Percentiles rank a stretch among this genome's conserved stretches.
phyloP scores from a whole-genome alignment of 1,284 basidiomycete species.

The Dichomitus squalens region DNA sequence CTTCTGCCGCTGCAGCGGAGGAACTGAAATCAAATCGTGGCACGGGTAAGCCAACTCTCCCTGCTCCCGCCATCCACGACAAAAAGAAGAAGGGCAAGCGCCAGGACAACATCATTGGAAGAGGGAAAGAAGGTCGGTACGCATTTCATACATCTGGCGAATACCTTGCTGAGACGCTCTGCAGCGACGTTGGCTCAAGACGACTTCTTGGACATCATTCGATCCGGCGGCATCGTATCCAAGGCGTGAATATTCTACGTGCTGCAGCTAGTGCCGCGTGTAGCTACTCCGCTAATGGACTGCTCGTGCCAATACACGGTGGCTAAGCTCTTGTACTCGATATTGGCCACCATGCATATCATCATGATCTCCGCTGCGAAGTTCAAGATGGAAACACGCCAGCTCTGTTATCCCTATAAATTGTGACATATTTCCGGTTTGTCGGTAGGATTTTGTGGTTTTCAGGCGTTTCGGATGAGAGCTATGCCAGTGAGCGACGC shows the following conservation, averaged over 20 bases:
- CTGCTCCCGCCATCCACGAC: constrained; percentile 57
- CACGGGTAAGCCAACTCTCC: constrained; percentile 69
- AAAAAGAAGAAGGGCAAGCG: constrained; percentile 54
- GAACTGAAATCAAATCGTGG: constrained; percentile 64
- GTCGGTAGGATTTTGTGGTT: no score
- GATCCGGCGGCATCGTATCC: constrained; percentile 60
- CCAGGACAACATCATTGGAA: constrained; percentile 53
- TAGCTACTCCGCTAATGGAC: no score
- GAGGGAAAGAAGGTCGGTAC: constrained; percentile 58
- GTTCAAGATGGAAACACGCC: no score
- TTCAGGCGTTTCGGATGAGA: no score
- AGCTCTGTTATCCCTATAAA: no score
- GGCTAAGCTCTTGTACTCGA: no score
- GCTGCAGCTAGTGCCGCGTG: background rate
- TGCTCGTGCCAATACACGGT: no score
- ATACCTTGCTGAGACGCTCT: background rate
- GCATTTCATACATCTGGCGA: background rate
- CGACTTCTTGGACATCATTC: constrained; percentile 78
- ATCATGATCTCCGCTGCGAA: no score
- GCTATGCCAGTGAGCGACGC: no score
- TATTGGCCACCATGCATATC: no score
- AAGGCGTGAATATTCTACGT: constrained; percentile 30
- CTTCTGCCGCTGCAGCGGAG: constrained; percentile 51
- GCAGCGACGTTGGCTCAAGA: constrained; percentile 63
- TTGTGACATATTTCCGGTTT: no score